Evolutionary conservation across 192 early-diverging fungal species (phyloP).

Genomic region (Entomortierella beljakovae): DNA sequence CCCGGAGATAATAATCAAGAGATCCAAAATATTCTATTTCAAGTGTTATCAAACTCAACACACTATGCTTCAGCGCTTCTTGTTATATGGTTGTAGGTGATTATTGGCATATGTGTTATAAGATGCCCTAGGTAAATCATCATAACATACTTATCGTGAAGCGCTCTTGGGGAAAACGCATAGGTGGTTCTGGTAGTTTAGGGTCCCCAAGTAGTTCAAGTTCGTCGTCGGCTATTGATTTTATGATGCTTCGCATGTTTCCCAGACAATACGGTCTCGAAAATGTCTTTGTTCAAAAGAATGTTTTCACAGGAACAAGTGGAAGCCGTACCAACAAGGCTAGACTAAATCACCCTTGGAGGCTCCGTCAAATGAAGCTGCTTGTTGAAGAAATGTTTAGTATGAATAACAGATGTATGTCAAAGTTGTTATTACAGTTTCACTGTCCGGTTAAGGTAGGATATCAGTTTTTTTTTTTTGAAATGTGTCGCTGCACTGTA

Average conservation of each 20-base stretch:
- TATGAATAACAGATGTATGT: conserved; percentile 56
- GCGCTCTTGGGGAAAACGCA: background rate
- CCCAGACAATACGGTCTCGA: conserved; percentile 33
- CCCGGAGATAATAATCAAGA: conserved; percentile 20
- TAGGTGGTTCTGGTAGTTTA: background rate
- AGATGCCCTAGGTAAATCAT: too few species aligned
- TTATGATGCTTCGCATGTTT: conserved; percentile 22
- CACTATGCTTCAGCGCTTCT: conserved; percentile 20
- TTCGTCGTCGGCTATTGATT: background rate
- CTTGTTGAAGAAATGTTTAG: conserved; percentile 58
- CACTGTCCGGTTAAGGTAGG: conserved; percentile 61
- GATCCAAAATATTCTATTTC: conserved; percentile 28
- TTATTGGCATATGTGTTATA: background rate
- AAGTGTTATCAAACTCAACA: conserved; percentile 14
- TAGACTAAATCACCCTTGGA: conserved; percentile 13
- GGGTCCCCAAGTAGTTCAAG: background rate
- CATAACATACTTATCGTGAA: too few species aligned
- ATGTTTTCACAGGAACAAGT: background rate
- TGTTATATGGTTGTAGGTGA: conserved; percentile 15
- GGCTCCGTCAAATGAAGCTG: conserved; percentile 27
- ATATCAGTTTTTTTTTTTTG: background rate
- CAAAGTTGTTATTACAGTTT: conserved; percentile 55
- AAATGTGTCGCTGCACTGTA: background rate
- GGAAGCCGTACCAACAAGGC: background rate
- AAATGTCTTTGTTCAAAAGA: conserved; percentile 8